Evolutionary conservation across 345 rosid species (phyloP).

Genomic region (Pseudoturritis turrita): DNA sequence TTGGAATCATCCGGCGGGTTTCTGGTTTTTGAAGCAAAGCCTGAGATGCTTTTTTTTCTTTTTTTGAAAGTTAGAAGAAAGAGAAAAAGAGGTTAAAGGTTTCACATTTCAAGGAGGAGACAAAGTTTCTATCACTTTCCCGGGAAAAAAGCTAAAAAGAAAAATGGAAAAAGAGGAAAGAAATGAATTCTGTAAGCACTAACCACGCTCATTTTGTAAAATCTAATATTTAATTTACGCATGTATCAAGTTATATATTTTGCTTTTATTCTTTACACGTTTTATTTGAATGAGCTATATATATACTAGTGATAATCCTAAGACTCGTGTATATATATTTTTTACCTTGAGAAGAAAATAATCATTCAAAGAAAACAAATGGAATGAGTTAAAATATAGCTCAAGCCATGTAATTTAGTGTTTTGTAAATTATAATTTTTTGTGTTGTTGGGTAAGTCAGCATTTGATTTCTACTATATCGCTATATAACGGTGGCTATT

Average conservation of each 20-base stretch:
- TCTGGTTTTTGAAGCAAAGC: background rate
- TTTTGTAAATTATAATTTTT: background rate
- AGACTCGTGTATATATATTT: background rate
- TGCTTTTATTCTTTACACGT: background rate
- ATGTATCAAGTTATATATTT: background rate
- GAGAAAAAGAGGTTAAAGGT: background rate
- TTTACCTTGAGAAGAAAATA: background rate
- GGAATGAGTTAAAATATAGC: background rate
- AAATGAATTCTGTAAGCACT: slow-evolving; percentile 3
- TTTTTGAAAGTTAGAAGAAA: background rate
- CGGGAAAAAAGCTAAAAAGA: slow-evolving; percentile 16
- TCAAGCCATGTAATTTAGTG: background rate
- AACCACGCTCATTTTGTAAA: slow-evolving; percentile 13
- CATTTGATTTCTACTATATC: no score
- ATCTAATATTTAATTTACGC: background rate
- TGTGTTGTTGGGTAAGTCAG: no score
- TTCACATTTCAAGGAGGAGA: slow-evolving; percentile 1
- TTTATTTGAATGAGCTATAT: background rate
- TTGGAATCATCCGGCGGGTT: slow-evolving; percentile 17
- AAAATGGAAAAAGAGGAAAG: background rate
- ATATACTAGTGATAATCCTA: background rate
- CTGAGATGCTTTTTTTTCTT: background rate
- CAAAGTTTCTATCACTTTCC: slow-evolving; percentile 29
- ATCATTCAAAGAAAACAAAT: no score
- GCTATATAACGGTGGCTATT: no score